Evolutionary conservation across 2,329 filamentous ascomycete species (phyloP).

Genomic region (Fusarium sp.): DNA sequence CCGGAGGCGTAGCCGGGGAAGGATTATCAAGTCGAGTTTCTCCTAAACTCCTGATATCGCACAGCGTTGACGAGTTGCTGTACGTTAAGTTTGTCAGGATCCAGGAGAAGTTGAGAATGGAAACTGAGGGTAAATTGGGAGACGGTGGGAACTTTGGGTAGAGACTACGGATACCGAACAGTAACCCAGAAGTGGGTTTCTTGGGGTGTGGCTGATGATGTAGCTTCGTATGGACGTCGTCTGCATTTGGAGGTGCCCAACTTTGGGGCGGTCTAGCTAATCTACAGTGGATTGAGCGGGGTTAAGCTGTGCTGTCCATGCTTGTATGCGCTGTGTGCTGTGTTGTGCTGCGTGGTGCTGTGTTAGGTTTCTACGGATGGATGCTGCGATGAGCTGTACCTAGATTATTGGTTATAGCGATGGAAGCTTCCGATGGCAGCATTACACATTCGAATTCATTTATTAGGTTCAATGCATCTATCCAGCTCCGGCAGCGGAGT

Average conservation of each 20-base stretch:
- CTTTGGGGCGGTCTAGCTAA: slow-evolving; percentile 34
- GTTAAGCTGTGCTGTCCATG: slow-evolving; percentile 34
- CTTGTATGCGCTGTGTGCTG: slow-evolving; percentile 23
- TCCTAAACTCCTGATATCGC: slow-evolving; percentile 25
- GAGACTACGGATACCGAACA: slow-evolving; percentile 8
- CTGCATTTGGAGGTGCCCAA: slow-evolving; percentile 38
- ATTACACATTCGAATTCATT: slow-evolving; percentile 17
- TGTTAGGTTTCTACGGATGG: background rate
- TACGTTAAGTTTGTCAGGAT: slow-evolving; percentile 19
- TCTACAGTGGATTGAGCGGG: slow-evolving; percentile 30
- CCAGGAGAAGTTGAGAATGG: slow-evolving; percentile 32
- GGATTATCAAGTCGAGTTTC: slow-evolving; percentile 4
- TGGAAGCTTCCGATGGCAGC: slow-evolving; percentile 19
- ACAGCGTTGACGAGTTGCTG: slow-evolving; percentile 28
- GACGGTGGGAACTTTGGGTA: slow-evolving; percentile 33
- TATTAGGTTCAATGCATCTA: slow-evolving; percentile 20
- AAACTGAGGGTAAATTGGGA: slow-evolving; percentile 23
- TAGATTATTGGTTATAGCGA: slow-evolving; percentile 21
- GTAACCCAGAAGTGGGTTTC: slow-evolving; percentile 25
- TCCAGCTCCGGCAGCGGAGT: slow-evolving; percentile 29
- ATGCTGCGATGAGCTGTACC: slow-evolving; percentile 14
- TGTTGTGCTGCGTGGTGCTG: slow-evolving; percentile 22
- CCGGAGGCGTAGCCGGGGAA: slow-evolving; percentile 32
- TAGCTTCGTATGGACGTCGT: slow-evolving; percentile 37
- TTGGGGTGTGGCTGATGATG: slow-evolving; percentile 48